Percentiles rank a stretch among this genome's conserved stretches.
Conservation (phyloP, 148 eudicot species). For the Cornus suecica region DNA sequence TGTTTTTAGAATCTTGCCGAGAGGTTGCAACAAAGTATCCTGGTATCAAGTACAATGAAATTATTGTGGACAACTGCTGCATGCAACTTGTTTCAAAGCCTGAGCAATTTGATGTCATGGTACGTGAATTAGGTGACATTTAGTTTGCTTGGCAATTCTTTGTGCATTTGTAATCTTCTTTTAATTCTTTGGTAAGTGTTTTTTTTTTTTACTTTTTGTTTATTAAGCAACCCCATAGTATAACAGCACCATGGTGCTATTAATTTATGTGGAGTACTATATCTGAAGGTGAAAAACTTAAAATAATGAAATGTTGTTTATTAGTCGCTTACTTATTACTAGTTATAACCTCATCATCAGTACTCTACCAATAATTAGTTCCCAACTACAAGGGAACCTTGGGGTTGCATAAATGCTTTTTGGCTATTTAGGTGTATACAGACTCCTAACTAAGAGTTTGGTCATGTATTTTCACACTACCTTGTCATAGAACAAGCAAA, state of each 20-base stretch:
- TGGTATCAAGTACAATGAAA: conserved; percentile 38
- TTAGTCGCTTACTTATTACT: neutral
- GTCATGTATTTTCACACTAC: neutral
- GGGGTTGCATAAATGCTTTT: no score
- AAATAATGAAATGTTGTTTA: neutral
- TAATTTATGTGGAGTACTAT: neutral
- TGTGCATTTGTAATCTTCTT: neutral
- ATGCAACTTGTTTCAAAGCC: conserved; percentile 51
- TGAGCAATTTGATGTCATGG: conserved; percentile 49
- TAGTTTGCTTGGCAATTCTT: neutral
- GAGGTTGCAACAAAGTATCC: conserved; percentile 41
- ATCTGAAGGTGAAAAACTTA: neutral
- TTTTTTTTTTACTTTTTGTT: neutral
- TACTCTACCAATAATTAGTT: neutral
- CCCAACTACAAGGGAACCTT: neutral
- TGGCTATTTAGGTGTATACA: no score
- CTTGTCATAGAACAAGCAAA: no score
- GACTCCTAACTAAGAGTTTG: neutral
- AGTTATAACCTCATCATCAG: neutral
- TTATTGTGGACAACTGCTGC: conserved; percentile 49
- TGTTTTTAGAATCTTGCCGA: conserved; percentile 44
- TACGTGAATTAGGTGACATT: conserved; percentile 12
- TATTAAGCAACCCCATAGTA: neutral
- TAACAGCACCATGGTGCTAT: neutral
- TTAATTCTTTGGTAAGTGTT: neutral